phyloP scores from a whole-genome alignment of 768 basidiomycete species.

The Coprinellus micaceus region DNA sequence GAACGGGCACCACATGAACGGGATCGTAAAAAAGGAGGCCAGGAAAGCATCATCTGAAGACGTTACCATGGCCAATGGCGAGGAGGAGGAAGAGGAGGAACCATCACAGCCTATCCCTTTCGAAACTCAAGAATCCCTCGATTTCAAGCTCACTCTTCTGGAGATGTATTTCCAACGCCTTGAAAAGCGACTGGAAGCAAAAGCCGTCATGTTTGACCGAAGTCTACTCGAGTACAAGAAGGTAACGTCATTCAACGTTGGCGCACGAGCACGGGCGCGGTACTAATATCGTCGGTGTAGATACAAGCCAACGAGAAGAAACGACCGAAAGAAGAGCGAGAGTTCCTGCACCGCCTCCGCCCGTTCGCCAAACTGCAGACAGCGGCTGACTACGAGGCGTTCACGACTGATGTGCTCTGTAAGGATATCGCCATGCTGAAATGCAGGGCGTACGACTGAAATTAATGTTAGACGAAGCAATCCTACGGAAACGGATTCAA shows the following conservation, averaged over 20 bases:
- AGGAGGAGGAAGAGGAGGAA: conserved; percentile 63
- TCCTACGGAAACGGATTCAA: conserved; percentile 82
- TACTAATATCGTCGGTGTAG: conserved; percentile 38
- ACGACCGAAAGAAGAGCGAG: conserved; percentile 84
- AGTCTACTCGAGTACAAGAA: conserved; percentile 93
- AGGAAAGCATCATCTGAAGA: conserved; percentile 50
- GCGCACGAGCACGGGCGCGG: conserved; percentile 1
- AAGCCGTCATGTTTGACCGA: conserved; percentile 87
- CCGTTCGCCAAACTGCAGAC: conserved; percentile 91
- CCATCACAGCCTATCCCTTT: conserved; percentile 69
- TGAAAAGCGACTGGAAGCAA: conserved; percentile 79
- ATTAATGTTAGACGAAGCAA: conserved; percentile 68
- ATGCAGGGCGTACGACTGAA: not conserved
- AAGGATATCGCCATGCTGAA: conserved; percentile 26
- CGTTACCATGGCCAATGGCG: conserved; percentile 43
- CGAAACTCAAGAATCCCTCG: conserved; percentile 79
- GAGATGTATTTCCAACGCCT: conserved; percentile 91
- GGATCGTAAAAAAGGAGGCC: conserved; percentile 33
- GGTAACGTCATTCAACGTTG: conserved; percentile 39
- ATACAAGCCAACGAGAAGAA: conserved; percentile 92
- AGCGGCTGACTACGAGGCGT: conserved; percentile 84
- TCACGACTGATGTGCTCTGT: conserved; percentile 90
- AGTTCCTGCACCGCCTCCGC: conserved; percentile 82
- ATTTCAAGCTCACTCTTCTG: conserved; percentile 83
- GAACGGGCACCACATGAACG: conserved; percentile 44